A percentile compares a stretch with the other conserved stretches of the same genome.
phyloP scores from a whole-genome alignment of 2,329 filamentous ascomycete genomes.

The Neonectria punicea region DNA sequence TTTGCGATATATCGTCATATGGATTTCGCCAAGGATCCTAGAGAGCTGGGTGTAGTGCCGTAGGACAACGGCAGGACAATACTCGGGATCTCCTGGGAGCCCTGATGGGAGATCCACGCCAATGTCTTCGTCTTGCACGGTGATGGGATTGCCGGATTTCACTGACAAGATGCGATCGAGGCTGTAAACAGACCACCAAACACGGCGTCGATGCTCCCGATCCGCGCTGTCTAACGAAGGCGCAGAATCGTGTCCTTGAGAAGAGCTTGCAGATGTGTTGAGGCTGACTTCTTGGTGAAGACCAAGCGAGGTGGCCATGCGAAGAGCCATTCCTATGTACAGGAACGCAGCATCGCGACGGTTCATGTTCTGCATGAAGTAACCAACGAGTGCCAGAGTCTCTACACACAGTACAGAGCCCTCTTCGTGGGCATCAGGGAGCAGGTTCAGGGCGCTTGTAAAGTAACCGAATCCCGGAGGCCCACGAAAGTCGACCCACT shows the following conservation, averaged over 20 bases:
- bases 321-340: conserved; percentile 49
- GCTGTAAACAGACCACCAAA: conserved; percentile 50
- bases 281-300: conserved; percentile 50
- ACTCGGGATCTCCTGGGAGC: conserved; percentile 34
- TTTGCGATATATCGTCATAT: conserved; percentile 42
- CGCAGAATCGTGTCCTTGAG: background rate
- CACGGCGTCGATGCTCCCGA: conserved; percentile 40
- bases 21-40: conserved; percentile 57
- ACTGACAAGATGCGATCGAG: conserved; percentile 48
- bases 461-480: conserved; percentile 68
- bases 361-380: conserved; percentile 27
- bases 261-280: conserved; percentile 12
- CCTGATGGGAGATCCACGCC: conserved; percentile 40
- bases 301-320: conserved; percentile 54
- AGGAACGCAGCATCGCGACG: conserved; percentile 37
- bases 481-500: conserved; percentile 62
- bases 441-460: conserved; percentile 59
- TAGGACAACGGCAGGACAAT: conserved; percentile 40
- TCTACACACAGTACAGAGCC: conserved; percentile 27
- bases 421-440: conserved; percentile 66
- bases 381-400: background rate
- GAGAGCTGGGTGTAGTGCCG: conserved; percentile 43
- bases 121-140: conserved; percentile 46
- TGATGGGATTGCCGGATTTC: conserved; percentile 47
- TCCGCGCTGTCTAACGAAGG: conserved; percentile 35